A percentile compares a stretch with the other conserved stretches of the same genome.
phyloP scores from a whole-genome alignment of 768 basidiomycete species.

The Leccinum pellstonianum region DNA sequence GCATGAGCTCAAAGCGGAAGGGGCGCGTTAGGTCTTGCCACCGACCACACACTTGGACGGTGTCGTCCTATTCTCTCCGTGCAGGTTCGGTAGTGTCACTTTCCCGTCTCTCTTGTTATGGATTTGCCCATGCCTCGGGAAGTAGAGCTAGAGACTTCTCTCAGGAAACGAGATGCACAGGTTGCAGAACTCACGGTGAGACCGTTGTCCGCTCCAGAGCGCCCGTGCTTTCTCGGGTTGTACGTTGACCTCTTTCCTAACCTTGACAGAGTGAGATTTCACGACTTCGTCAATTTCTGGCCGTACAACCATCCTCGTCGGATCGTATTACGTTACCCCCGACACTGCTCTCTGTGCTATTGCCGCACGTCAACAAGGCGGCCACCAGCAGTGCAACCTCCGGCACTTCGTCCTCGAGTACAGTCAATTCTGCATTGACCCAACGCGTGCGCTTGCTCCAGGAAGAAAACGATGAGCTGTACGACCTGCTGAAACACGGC shows the following conservation, averaged over 20 bases:
- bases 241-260: conserved; percentile 19
- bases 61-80: conserved; percentile 15
- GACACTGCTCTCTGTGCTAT: conserved; percentile 61
- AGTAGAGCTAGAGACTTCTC: conserved; percentile 74
- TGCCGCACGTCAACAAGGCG: conserved; percentile 61
- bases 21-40: conserved; percentile 32
- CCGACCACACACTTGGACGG: conserved; percentile 27
- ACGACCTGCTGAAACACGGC: conserved; percentile 66
- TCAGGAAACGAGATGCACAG: conserved; percentile 75
- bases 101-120: conserved; percentile 41
- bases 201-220: conserved; percentile 22
- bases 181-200: conserved; percentile 71
- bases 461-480: conserved; percentile 86
- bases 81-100: conserved; percentile 14
- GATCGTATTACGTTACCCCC: conserved; percentile 72
- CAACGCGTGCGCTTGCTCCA: conserved; percentile 73
- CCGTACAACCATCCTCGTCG: conserved; percentile 57
- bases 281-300: conserved; percentile 62
- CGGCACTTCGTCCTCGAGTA: conserved; percentile 43
- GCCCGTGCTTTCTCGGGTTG: conserved; percentile 19
- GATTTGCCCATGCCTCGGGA: conserved; percentile 73
- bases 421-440: conserved; percentile 70
- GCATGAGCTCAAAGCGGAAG: conserved; percentile 26
- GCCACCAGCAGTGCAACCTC: conserved; percentile 30
- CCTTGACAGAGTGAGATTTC: conserved; percentile 65